Evolutionary conservation across 179 eudicot genomes (phyloP), one percentile per base, ranked within the genome.

Genomic region (Gypsophila paniculata): DNA sequence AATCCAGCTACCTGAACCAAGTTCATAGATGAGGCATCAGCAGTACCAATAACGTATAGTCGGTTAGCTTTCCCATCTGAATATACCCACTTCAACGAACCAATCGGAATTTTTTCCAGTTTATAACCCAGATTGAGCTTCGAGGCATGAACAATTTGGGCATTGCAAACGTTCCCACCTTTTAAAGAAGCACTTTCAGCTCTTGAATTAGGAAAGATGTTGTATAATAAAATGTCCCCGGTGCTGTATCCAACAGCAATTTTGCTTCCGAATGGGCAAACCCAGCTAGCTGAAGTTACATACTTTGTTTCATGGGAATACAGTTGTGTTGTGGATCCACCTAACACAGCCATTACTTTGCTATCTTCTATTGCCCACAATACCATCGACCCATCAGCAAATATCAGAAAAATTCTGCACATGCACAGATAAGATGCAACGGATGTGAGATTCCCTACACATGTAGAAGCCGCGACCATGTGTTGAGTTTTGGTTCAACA

Each of bases 41-140:
- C 83, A 65, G 76, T 75, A 38, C 99, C 98, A 75, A 82, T 61
- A 34, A 83, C 85, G 80, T 95, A 95, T 54, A 92, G 65, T 22
- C 99, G 93, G 76, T 85, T 85, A 66, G 91, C 81, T 82, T 87
- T 93, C 18, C 88, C 97, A 60, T 89, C 96, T 46, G 88, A 79
- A 73, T 83, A 81, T 26, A 65, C 88, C 90, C 98, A 95, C 76
- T 82, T 89, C 49, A 92, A 59, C 70, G 84, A 87, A 58, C 80
- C 85, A 60, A 95, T 87, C n/a, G 93, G 91, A 54, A 86, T 80
- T 78, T 87, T 90, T 15, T 95, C 96, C 69, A 85, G 62, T 72
- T 89, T 95, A 75, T 83, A 95, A 38, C 90, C 96, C 58, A 95
- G 91, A 83, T 95, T 95, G 76, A 95, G 77, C 81, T 92, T 95